Base-by-base conservation (phyloP, 2,329 filamentous ascomycete species). In the Fusarium lateritium region DNA sequence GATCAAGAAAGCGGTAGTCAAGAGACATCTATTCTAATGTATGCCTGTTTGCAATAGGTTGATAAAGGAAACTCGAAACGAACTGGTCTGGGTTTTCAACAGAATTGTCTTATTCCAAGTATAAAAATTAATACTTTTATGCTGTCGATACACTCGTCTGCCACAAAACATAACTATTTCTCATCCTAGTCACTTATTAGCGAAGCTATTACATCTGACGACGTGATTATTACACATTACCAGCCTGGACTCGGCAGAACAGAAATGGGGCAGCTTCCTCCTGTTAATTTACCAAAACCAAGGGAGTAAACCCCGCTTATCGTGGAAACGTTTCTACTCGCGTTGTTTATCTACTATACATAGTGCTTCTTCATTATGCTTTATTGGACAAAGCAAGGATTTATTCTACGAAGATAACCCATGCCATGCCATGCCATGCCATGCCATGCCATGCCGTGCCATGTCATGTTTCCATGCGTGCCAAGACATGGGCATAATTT, bases 401-500 rank as follows among this genome's bases (percentile, higher is more conserved):
- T 40, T 36, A 34, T 42, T 43, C 33, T 36, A 53, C 44, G 52
- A 38, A 24, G 39, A 22, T 40, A 58, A 40, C 44, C 26, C 19
- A 14, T 22, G 19, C 31, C 24, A 65, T 54, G 46, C 43, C 38
- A 22, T 58, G 56, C n/a, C n/a, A n/a, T n/a, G n/a, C n/a, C n/a
- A n/a, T n/a, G n/a, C n/a, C n/a, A n/a, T n/a, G n/a, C n/a, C n/a
- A n/a, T n/a, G n/a, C n/a, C 26, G 40, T 53, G 46, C 15, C 24
- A 65, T 54, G 46, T 47, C 38, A 22, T 58, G 56, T 58, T 58
- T 55, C 50, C 10, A 17, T 22, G 31, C n/a, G 15, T 56, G 42
- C 40, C 58, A 39, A 51, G 40, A 38, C 21, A 17, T 26, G 52
- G 28, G 53, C 31, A 60, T 33, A 60, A 65, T 65, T 24, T 65